Conservation (phyloP, 768 basidiomycete species). For the Leccinum obscurum region DNA sequence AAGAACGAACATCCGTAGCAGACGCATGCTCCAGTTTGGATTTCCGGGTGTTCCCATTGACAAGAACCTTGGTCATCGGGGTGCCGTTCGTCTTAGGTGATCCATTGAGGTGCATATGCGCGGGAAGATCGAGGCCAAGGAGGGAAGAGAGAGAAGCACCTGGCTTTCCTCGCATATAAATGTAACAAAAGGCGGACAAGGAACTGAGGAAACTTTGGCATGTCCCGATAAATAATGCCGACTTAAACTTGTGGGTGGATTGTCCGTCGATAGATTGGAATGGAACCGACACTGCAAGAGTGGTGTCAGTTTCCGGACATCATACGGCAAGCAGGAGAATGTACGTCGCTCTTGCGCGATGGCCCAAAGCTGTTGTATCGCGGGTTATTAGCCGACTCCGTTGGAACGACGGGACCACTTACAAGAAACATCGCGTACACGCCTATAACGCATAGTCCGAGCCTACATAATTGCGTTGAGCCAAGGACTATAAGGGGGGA, state of each 20-base stretch:
- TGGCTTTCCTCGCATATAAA: conserved; percentile 58
- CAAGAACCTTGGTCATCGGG: conserved; percentile 35
- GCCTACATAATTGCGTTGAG: conserved; percentile 37
- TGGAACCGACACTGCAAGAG: conserved; percentile 71
- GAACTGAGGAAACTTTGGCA: conserved; percentile 81
- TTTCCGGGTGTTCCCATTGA: conserved; percentile 34
- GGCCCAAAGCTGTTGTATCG: conserved; percentile 69
- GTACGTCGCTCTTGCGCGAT: conserved; percentile 92
- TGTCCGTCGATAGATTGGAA: conserved; percentile 69
- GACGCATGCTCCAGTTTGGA: conserved; percentile 26
- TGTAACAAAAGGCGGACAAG: conserved; percentile 75
- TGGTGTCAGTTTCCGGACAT: conserved; percentile 1
- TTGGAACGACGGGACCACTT: conserved; percentile 29
- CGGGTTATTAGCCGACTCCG: conserved; percentile 10
- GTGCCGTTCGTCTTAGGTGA: conserved; percentile 29
- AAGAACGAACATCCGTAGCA: conserved; percentile 35
- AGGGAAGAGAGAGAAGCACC: conserved; percentile 52
- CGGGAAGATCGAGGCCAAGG: conserved; percentile 56
- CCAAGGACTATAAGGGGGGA: not conserved
- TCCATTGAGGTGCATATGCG: conserved; percentile 21
- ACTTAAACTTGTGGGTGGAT: conserved; percentile 74
- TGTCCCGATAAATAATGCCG: conserved; percentile 81
- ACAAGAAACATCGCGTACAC: conserved; percentile 95
- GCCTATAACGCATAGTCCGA: conserved; percentile 76
- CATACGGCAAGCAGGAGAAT: conserved; percentile 20